Evolutionary conservation across 2,329 filamentous ascomycete genomes (phyloP).

Genomic region (Diaporthe aspalathi): DNA sequence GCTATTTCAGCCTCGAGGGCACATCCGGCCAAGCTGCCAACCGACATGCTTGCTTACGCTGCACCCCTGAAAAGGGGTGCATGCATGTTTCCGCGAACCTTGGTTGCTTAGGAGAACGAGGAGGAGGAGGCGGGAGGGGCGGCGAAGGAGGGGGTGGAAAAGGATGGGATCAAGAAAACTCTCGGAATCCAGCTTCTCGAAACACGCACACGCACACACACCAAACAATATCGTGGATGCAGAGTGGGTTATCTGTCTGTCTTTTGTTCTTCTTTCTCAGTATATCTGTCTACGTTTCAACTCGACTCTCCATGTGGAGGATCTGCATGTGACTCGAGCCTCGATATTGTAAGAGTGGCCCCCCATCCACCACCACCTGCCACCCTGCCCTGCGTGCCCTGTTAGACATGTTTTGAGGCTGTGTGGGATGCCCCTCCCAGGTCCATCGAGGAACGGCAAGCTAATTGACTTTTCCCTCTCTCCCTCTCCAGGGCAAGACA

Average conservation of each 20-base stretch:
- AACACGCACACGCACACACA: conserved; percentile 16
- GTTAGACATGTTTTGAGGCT: conserved; percentile 23
- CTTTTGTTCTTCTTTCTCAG: neutral
- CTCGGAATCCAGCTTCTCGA: conserved; percentile 6
- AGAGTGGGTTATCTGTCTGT: too few relatives aligned
- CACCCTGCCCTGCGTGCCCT: conserved; percentile 14
- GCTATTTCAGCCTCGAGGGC: conserved; percentile 11
- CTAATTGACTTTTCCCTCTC: conserved; percentile 13
- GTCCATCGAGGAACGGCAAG: conserved; percentile 2
- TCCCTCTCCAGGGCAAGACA: conserved; percentile 23
- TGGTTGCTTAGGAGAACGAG: neutral
- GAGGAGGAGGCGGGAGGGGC: neutral
- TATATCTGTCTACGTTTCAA: neutral
- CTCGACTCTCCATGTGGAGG: neutral
- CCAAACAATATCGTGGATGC: too few relatives aligned
- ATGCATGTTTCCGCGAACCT: conserved; percentile 20
- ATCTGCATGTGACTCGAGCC: conserved; percentile 2
- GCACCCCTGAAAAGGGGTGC: conserved; percentile 18
- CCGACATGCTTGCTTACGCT: conserved; percentile 6
- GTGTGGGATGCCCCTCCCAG: conserved; percentile 18
- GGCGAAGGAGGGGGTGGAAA: conserved; percentile 1
- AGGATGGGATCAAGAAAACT: conserved; percentile 13
- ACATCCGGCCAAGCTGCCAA: neutral
- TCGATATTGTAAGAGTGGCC: too few relatives aligned
- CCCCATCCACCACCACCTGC: too few relatives aligned